Percentiles rank a stretch among this genome's conserved stretches.
Evolutionary conservation across 2,329 filamentous ascomycete species (phyloP).

Genomic region (Torrubiella hemipterigena): DNA sequence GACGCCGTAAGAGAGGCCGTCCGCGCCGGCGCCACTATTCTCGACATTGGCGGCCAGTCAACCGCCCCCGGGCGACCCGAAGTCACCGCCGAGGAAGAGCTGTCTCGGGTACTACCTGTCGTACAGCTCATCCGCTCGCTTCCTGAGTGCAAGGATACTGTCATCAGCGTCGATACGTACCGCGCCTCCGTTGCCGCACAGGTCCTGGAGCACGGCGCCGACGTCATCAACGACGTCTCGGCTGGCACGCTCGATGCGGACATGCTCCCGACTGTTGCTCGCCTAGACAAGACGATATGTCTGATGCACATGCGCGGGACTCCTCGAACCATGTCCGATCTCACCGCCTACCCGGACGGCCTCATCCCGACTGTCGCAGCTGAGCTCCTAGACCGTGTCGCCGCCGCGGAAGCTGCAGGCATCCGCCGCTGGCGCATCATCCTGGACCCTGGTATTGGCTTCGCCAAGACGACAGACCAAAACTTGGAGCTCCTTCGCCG

Average conservation of each 20-base stretch:
- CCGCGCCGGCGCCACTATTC: slow-evolving; percentile 61
- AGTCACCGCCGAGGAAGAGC: slow-evolving; percentile 61
- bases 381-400: slow-evolving; percentile 60
- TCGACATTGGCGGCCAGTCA: slow-evolving; percentile 90
- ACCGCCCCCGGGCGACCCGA: slow-evolving; percentile 66
- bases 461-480: slow-evolving; percentile 73
- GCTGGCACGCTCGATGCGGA: slow-evolving; percentile 64
- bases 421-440: slow-evolving; percentile 89
- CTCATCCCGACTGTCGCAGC: slow-evolving; percentile 51
- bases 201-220: slow-evolving; percentile 66
- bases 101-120: slow-evolving; percentile 66
- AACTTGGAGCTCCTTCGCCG: slow-evolving; percentile 69
- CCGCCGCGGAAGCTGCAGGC: slow-evolving; percentile 66
- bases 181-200: slow-evolving; percentile 69
- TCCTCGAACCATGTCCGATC: slow-evolving; percentile 64
- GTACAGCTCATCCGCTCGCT: slow-evolving; percentile 60
- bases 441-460: slow-evolving; percentile 86
- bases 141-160: slow-evolving; percentile 48
- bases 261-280: slow-evolving; percentile 74
- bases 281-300: slow-evolving; percentile 63
- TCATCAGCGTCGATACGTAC: slow-evolving; percentile 88
- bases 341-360: slow-evolving; percentile 57
- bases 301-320: slow-evolving; percentile 93
- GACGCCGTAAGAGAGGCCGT: slow-evolving; percentile 52
- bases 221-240: slow-evolving; percentile 92